Evolutionary conservation across 257 asterid species (phyloP).

Genomic region (Vinca minor): DNA sequence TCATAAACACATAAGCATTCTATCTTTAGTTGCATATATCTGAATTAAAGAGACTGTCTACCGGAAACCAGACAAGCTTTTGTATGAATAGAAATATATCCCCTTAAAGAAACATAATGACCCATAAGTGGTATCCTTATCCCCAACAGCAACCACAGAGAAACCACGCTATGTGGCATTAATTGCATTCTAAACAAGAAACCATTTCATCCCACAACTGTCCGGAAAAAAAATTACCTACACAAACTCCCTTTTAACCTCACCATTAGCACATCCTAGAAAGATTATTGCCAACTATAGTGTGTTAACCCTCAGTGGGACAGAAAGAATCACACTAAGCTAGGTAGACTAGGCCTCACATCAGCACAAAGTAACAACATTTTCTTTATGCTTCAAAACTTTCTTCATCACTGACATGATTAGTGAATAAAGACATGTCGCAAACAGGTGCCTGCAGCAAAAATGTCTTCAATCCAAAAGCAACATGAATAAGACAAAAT

Average conservation of each 20-base stretch:
- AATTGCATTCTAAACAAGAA: background rate
- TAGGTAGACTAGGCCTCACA: background rate
- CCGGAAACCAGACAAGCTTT: background rate
- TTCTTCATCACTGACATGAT: background rate
- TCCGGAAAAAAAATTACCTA: background rate
- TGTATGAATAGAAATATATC: background rate
- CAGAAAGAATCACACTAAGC: background rate
- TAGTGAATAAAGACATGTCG: background rate
- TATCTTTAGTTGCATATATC: background rate
- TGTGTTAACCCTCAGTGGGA: too few relatives aligned
- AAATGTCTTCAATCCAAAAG: background rate
- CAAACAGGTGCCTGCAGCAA: background rate
- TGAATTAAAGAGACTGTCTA: background rate
- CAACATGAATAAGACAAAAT: background rate
- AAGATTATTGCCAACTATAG: background rate
- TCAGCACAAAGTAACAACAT: background rate
- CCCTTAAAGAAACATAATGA: background rate
- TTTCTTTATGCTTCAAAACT: background rate
- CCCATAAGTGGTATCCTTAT: background rate
- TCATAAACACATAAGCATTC: background rate
- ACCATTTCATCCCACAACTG: background rate
- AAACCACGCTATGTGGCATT: background rate
- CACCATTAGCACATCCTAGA: background rate
- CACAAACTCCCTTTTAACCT: background rate
- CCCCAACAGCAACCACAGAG: background rate